Conservation (phyloP, 2,329 filamentous ascomycete genomes). For the Hymenoscyphus scutula region DNA sequence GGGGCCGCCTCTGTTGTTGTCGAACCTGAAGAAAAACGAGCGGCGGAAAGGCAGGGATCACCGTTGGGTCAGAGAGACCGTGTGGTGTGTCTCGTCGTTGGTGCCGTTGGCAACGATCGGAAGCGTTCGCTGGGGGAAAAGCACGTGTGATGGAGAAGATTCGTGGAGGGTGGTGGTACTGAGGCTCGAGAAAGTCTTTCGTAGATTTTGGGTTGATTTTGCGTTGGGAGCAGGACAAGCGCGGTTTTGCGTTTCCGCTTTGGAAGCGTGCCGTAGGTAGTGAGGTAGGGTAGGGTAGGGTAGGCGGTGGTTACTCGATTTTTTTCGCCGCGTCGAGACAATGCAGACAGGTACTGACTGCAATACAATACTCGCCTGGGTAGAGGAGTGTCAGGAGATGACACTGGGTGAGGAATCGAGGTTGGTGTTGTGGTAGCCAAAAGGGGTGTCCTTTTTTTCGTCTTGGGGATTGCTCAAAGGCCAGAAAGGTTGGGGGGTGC, state of each 20-base stretch:
- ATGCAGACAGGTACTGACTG: neutral
- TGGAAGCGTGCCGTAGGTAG: conserved; percentile 1
- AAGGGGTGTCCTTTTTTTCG: conserved; percentile 15
- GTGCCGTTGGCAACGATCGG: conserved; percentile 5
- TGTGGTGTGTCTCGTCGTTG: conserved; percentile 8
- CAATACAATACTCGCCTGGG: conserved; percentile 1
- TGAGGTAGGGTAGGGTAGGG: neutral
- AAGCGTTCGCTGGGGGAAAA: conserved; percentile 4
- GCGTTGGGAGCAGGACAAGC: conserved; percentile 16
- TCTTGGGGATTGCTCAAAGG: conserved; percentile 8
- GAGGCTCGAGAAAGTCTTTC: conserved; percentile 12
- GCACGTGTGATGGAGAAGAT: neutral
- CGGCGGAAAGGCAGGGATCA: conserved; percentile 11
- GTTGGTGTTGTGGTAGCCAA: conserved; percentile 9
- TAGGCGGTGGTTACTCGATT: neutral
- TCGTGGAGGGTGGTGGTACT: conserved; percentile 6
- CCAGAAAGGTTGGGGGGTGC: neutral
- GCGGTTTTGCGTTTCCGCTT: conserved; percentile 8
- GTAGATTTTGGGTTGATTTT: conserved; percentile 13
- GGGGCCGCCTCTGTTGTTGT: conserved; percentile 18
- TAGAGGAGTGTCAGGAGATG: neutral
- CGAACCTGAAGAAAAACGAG: conserved; percentile 10
- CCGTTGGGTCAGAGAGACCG: conserved; percentile 2
- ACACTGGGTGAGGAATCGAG: neutral
- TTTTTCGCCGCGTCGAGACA: conserved; percentile 8